phyloP scores from a whole-genome alignment of 1,284 basidiomycete genomes.

The Pseudozyma thailandica region DNA sequence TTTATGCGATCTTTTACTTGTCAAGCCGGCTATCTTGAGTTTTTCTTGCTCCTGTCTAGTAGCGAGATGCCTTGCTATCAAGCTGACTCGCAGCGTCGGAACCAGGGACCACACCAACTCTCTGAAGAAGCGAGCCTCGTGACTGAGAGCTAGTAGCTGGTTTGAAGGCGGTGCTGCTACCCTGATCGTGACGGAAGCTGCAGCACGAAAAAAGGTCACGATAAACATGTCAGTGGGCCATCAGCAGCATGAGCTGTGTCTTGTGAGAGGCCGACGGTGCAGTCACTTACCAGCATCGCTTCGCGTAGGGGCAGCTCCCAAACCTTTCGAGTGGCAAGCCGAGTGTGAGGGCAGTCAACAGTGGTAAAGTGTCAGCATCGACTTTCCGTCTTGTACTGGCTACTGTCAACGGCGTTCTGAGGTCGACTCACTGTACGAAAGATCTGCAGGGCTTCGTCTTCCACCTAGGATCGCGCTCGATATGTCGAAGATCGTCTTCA shows the following conservation, averaged over 20 bases:
- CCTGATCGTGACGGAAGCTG: conserved; percentile 42
- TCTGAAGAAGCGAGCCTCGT: conserved; percentile 28
- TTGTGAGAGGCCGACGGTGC: not conserved
- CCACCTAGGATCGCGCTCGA: conserved; percentile 88
- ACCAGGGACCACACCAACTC: conserved; percentile 23
- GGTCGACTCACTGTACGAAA: conserved; percentile 72
- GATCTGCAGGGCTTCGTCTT: conserved; percentile 92
- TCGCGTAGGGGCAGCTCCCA: conserved; percentile 87
- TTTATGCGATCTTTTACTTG: not conserved
- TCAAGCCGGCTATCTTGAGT: not conserved
- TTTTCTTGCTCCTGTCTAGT: too few relatives aligned
- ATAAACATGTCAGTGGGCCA: not conserved
- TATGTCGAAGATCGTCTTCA: conserved; percentile 82
- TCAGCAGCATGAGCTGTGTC: not conserved
- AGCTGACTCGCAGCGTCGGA: not conserved
- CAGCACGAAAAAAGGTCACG: not conserved
- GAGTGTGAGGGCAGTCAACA: not conserved
- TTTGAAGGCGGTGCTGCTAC: not conserved
- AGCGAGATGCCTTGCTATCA: too few relatives aligned
- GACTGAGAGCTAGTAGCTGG: conserved; percentile 1
- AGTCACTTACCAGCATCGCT: conserved; percentile 70
- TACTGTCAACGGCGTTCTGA: too few relatives aligned
- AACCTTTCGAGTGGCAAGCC: conserved; percentile 71
- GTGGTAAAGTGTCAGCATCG: not conserved
- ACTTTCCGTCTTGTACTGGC: too few relatives aligned